Evolutionary conservation across 768 basidiomycete genomes (phyloP).

Genomic region (Polyporus arcularius): DNA sequence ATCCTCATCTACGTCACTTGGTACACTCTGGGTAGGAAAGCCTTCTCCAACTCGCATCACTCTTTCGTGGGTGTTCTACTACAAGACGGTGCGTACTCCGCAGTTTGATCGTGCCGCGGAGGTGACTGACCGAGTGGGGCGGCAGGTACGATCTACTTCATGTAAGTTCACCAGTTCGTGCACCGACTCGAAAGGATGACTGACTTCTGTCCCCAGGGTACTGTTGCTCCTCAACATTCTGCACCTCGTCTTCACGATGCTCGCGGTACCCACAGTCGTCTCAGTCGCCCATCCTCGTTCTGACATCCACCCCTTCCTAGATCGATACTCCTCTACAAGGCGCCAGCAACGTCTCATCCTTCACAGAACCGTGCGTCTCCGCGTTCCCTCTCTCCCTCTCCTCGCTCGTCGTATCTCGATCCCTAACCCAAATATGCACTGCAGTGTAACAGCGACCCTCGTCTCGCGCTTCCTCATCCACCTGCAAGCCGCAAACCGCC

Average conservation of each 20-base stretch:
- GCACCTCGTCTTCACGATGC: conserved; percentile 1
- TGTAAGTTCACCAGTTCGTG: not conserved
- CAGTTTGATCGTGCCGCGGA: too few species aligned
- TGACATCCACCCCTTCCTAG: not conserved
- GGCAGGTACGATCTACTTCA: not conserved
- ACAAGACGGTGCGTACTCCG: not conserved
- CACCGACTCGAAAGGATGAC: not conserved
- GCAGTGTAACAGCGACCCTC: conserved; percentile 1
- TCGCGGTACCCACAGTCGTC: not conserved
- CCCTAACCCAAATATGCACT: not conserved
- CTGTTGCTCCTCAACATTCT: not conserved
- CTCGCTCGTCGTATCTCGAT: not conserved
- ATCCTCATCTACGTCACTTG: conserved; percentile 1
- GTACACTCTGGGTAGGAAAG: not conserved
- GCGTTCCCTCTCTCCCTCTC: not conserved
- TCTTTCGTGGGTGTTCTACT: not conserved
- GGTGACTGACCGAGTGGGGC: too few species aligned
- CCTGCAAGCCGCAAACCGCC: not conserved
- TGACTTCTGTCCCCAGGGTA: not conserved
- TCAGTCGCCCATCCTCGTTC: not conserved
- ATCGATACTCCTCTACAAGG: not conserved
- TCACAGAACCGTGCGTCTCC: not conserved
- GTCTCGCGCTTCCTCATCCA: conserved; percentile 4
- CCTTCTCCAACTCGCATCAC: not conserved
- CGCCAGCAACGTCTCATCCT: not conserved